These are phyloP conservation scores for Phaeodactylum tricornutum DNA, from an alignment of 108 stramenopile species.

Conservation along the genomic window DNA sequence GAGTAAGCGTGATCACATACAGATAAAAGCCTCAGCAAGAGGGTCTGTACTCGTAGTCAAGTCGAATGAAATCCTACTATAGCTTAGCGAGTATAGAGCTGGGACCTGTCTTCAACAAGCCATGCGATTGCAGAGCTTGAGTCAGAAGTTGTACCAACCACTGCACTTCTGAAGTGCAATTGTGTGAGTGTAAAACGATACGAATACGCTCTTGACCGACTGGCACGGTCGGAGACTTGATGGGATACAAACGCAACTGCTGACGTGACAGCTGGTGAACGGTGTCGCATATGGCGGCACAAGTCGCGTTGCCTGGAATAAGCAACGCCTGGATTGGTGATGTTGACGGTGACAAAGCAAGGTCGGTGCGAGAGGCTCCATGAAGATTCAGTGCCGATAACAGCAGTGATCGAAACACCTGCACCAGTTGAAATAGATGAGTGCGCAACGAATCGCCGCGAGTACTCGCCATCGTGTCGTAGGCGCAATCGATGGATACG, in stretches of 20 bases:
- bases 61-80: no score
- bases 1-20: no score
- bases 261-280: slow-evolving; percentile 23
- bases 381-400: slow-evolving; percentile 13
- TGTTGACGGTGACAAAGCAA: slow-evolving; percentile 32
- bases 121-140: slow-evolving; percentile 1
- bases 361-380: neutral
- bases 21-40: no score
- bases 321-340: slow-evolving; percentile 95
- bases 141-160: slow-evolving; percentile 19
- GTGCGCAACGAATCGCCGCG: neutral
- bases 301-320: slow-evolving; percentile 72
- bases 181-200: slow-evolving; percentile 87
- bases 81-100: no score
- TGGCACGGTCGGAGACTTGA: slow-evolving; percentile 90
- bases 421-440: slow-evolving; percentile 13
- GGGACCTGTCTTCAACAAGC: no score
- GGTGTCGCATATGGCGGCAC: slow-evolving; percentile 45
- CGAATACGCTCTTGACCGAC: slow-evolving; percentile 88
- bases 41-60: no score
- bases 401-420: slow-evolving; percentile 25
- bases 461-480: slow-evolving; percentile 57
- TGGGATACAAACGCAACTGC: slow-evolving; percentile 80
- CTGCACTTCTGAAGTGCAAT: slow-evolving; percentile 55
- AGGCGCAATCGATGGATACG: slow-evolving; percentile 66